phyloP scores from a whole-genome alignment of 2,329 filamentous ascomycete genomes.

The Lasiodiplodia hormozganensis region DNA sequence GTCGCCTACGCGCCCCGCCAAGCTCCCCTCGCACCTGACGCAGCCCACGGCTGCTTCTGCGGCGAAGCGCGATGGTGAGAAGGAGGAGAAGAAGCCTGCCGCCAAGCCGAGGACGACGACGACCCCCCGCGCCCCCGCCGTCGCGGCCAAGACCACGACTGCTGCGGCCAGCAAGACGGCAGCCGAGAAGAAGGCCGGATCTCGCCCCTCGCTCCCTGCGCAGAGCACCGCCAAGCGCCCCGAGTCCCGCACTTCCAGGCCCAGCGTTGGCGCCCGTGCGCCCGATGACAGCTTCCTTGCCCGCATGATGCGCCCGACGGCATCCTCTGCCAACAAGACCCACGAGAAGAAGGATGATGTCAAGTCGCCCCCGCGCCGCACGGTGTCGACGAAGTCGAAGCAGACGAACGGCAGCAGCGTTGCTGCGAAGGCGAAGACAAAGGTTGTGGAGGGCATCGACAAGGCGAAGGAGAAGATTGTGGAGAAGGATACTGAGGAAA shows the following conservation, averaged over 20 bases:
- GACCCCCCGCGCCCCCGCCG: conserved; percentile 36
- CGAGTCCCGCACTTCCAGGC: conserved; percentile 51
- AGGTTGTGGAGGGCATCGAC: conserved; percentile 42
- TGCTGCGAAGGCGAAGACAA: conserved; percentile 45
- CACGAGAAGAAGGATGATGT: conserved; percentile 63
- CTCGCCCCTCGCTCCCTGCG: conserved; percentile 47
- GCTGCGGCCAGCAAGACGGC: conserved; percentile 40
- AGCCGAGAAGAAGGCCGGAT: conserved; percentile 42
- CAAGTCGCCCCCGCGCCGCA: conserved; percentile 46
- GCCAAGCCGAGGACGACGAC: conserved; percentile 49
- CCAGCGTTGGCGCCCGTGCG: conserved; percentile 39
- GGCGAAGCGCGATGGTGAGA: conserved; percentile 59
- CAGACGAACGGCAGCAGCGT: conserved; percentile 35
- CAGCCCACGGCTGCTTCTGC: conserved; percentile 74
- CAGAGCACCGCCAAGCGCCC: conserved; percentile 55
- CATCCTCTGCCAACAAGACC: conserved; percentile 71
- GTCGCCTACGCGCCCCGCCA: conserved; percentile 73
- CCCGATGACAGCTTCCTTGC: conserved; percentile 76
- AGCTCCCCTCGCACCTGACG: conserved; percentile 70
- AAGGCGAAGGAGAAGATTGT: conserved; percentile 45
- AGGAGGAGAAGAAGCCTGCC: conserved; percentile 48
- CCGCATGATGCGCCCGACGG: conserved; percentile 82
- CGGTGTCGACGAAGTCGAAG: conserved; percentile 32
- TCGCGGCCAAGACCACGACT: conserved; percentile 38
- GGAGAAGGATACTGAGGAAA: conserved; percentile 15